phyloP scores from a whole-genome alignment of 2,329 filamentous ascomycete species.

The Pseudogymnoascus sp. region DNA sequence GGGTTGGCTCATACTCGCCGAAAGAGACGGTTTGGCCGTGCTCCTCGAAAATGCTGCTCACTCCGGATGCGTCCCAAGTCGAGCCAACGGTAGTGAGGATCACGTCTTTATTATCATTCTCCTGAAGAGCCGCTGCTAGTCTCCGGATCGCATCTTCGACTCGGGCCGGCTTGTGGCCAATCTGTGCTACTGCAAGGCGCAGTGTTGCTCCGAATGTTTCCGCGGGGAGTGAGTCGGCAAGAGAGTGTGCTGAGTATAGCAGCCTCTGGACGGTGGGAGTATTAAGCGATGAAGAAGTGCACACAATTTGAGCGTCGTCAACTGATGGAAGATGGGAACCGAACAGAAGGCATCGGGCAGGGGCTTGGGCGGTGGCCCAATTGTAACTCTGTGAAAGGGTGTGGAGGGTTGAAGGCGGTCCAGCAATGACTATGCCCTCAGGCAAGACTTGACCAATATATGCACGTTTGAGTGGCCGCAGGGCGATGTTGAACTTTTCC shows the following conservation, averaged over 20 bases:
- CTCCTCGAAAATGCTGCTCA: background rate
- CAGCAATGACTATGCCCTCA: slow-evolving; percentile 6
- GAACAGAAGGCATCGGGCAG: background rate
- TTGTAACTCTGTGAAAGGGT: background rate
- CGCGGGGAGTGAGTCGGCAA: background rate
- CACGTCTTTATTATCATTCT: slow-evolving; percentile 30
- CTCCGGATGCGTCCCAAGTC: slow-evolving; percentile 23
- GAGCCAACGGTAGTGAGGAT: slow-evolving; percentile 36
- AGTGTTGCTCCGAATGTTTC: background rate
- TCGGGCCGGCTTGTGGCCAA: background rate
- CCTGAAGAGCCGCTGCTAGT: background rate
- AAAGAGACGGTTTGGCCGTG: background rate
- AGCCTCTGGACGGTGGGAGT: background rate
- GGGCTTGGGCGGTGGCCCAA: background rate
- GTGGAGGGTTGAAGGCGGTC: slow-evolving; percentile 13
- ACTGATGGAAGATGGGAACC: background rate
- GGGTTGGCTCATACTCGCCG: background rate
- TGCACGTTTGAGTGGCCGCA: slow-evolving; percentile 10
- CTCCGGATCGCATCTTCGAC: background rate
- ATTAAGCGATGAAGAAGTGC: background rate
- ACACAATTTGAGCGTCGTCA: background rate
- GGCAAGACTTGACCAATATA: slow-evolving; percentile 10
- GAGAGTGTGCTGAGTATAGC: background rate
- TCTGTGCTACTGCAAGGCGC: background rate
- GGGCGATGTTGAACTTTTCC: background rate